These are phyloP conservation scores for Penicillium bovifimosum DNA, from an alignment of 495 filamentous ascomycete species.

Conservation along the genomic window DNA sequence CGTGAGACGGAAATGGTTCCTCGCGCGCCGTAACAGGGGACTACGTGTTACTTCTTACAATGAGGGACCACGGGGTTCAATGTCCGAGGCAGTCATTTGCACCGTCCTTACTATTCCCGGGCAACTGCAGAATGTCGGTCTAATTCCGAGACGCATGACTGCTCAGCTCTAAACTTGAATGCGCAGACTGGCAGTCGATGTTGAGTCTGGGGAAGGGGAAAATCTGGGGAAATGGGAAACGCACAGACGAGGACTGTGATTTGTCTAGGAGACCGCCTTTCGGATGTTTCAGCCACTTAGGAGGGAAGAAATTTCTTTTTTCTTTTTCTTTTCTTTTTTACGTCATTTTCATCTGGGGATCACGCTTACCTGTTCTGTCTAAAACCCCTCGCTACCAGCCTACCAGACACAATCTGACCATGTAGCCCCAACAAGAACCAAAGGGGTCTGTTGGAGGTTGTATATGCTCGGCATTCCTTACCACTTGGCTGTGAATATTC, in stretches of 20 bases:
- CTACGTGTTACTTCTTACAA: too few relatives aligned
- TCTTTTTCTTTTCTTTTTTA: not conserved
- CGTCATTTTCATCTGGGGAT: not conserved
- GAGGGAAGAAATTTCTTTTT: not conserved
- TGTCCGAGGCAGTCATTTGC: too few relatives aligned
- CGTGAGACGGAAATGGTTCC: conserved; percentile 1
- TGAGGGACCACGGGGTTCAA: too few relatives aligned
- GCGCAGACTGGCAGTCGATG: not conserved
- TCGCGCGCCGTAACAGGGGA: not conserved
- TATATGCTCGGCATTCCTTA: not conserved
- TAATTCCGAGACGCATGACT: not conserved
- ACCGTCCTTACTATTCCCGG: not conserved
- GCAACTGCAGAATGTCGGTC: not conserved
- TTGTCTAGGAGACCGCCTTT: conserved; percentile 10
- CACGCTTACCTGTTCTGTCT: not conserved
- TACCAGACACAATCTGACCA: too few relatives aligned
- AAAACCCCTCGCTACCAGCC: not conserved
- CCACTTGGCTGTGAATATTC: conserved; percentile 12
- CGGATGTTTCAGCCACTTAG: conserved; percentile 24
- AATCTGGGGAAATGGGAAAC: not conserved
- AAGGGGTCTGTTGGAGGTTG: not conserved
- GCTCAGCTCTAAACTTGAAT: too few relatives aligned
- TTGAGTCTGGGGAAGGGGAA: conserved; percentile 21
- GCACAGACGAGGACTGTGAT: conserved; percentile 6
- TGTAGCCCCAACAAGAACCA: not conserved